Percentiles rank a stretch among this genome's conserved stretches.
Conservation (phyloP, 495 filamentous ascomycete species). For the Aspergillus taichungensis region DNA sequence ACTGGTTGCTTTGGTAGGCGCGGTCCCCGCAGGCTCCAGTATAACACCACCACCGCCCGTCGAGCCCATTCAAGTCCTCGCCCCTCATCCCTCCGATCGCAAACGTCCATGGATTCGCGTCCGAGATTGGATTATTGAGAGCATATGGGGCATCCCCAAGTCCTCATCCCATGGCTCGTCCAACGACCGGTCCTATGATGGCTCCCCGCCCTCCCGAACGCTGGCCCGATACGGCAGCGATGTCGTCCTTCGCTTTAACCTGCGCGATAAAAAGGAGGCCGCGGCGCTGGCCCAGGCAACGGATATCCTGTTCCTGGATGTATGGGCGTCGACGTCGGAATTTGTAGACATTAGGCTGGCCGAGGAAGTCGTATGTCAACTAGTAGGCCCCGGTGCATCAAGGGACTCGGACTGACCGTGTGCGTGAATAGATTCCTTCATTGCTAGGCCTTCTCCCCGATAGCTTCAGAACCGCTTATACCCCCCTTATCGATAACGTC, state of each 20-base stretch:
- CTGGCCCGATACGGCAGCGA: constrained; percentile 66
- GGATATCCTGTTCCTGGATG: constrained; percentile 71
- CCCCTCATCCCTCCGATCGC: constrained; percentile 20
- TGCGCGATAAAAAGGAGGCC: constrained; percentile 62
- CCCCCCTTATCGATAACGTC: constrained; percentile 71
- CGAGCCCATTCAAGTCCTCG: constrained; percentile 27
- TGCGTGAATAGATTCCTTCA: constrained; percentile 50
- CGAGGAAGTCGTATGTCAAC: constrained; percentile 57
- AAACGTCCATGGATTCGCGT: constrained; percentile 43
- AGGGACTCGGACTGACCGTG: background rate
- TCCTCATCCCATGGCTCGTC: constrained; percentile 5
- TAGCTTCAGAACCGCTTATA: constrained; percentile 64
- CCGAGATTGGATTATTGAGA: constrained; percentile 56
- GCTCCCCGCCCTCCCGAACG: constrained; percentile 38
- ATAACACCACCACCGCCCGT: constrained; percentile 31
- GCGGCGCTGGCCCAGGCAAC: constrained; percentile 63
- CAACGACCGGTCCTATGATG: constrained; percentile 8
- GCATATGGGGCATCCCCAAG: constrained; percentile 48
- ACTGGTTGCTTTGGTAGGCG: constrained; percentile 17
- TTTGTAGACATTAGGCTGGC: constrained; percentile 83
- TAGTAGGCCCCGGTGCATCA: background rate
- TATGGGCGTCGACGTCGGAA: constrained; percentile 76
- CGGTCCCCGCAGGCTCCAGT: constrained; percentile 37
- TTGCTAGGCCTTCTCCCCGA: constrained; percentile 72
- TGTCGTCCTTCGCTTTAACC: constrained; percentile 80